Percentiles rank a stretch among this genome's conserved stretches.
These are phyloP conservation scores for Zhuliangozyma parablackwelliae DNA, from an alignment of 1,139 yeast species.

Conservation along the genomic window DNA sequence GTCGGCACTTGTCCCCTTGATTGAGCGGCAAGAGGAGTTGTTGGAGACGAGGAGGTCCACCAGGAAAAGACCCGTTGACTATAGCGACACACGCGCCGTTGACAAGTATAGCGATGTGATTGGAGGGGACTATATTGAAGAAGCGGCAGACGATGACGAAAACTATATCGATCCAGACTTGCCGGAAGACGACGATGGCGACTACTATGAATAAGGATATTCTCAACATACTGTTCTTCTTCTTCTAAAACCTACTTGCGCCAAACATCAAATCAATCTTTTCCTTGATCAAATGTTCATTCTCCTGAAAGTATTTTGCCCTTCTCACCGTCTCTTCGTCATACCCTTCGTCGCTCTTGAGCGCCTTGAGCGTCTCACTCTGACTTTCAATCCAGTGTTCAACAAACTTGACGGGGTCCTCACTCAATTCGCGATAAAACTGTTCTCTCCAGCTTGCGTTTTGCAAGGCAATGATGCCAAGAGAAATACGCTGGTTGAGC, in stretches of 20 bases:
- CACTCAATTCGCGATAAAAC: slow-evolving; percentile 69
- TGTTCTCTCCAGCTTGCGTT: slow-evolving; percentile 44
- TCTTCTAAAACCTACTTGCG: slow-evolving; percentile 17
- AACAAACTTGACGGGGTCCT: slow-evolving; percentile 74
- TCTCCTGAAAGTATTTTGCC: slow-evolving; percentile 75
- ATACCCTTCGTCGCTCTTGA: slow-evolving; percentile 83
- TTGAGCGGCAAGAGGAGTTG: slow-evolving; percentile 16
- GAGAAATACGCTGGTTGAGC: slow-evolving; percentile 56
- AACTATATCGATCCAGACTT: slow-evolving; percentile 14
- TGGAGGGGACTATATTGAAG: slow-evolving; percentile 13
- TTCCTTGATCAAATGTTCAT: slow-evolving; percentile 59
- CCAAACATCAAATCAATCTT: slow-evolving; percentile 70
- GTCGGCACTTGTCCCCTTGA: slow-evolving; percentile 18
- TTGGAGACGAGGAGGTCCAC: slow-evolving; percentile 11
- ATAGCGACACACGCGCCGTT: slow-evolving; percentile 13
- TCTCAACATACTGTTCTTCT: background rate
- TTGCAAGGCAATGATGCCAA: slow-evolving; percentile 64
- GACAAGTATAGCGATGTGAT: slow-evolving; percentile 16
- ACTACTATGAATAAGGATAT: background rate
- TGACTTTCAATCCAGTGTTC: slow-evolving; percentile 72
- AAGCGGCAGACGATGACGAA: slow-evolving; percentile 14
- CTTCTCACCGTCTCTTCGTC: slow-evolving; percentile 87
- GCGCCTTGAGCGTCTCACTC: slow-evolving; percentile 67
- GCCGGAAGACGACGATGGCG: slow-evolving; percentile 10
- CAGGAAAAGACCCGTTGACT: slow-evolving; percentile 14